These are phyloP conservation scores for Fonsecaea monophora DNA, from an alignment of 2,329 filamentous ascomycete genomes.

Conservation along the genomic window DNA sequence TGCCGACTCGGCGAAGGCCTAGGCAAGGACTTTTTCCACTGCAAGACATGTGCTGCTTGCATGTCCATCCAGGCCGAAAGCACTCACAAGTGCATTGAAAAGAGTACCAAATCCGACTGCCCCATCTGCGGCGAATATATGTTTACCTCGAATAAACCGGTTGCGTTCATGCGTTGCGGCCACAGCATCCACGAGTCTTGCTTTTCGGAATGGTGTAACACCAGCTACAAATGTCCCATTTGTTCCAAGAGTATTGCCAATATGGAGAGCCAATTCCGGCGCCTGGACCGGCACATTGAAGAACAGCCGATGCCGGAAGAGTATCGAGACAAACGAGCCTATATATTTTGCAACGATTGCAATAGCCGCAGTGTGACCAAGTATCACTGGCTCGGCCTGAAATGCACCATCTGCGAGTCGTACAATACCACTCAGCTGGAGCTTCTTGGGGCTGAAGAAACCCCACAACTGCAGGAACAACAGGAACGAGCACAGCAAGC, in stretches of 20 bases:
- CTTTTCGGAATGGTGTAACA: slow-evolving; percentile 84
- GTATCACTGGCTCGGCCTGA: slow-evolving; percentile 94
- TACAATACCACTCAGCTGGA: slow-evolving; percentile 56
- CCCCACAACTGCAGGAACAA: slow-evolving; percentile 33
- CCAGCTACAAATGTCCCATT: slow-evolving; percentile 93
- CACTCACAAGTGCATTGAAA: slow-evolving; percentile 91
- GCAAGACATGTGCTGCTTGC: slow-evolving; percentile 95
- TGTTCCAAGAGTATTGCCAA: slow-evolving; percentile 97
- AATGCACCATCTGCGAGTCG: slow-evolving; percentile 69
- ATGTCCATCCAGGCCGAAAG: slow-evolving; percentile 85
- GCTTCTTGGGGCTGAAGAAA: slow-evolving; percentile 46
- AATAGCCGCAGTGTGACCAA: slow-evolving; percentile 81
- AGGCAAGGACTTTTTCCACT: slow-evolving; percentile 97
- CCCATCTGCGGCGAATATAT: slow-evolving; percentile 97
- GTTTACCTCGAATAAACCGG: slow-evolving; percentile 85
- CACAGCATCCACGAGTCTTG: slow-evolving; percentile 94
- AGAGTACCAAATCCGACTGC: slow-evolving; percentile 92
- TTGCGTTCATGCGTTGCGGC: slow-evolving; percentile 94
- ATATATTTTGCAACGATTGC: slow-evolving; percentile 94
- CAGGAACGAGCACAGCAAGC: slow-evolving; percentile 40
- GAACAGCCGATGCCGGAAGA: slow-evolving; percentile 90
- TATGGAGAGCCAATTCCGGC: slow-evolving; percentile 94
- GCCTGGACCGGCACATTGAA: slow-evolving; percentile 84
- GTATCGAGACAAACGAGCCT: slow-evolving; percentile 77
- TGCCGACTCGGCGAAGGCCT: slow-evolving; percentile 88